Evolutionary conservation across 768 basidiomycete species (phyloP).

Genomic region (Sporobolomyces phaffii): DNA sequence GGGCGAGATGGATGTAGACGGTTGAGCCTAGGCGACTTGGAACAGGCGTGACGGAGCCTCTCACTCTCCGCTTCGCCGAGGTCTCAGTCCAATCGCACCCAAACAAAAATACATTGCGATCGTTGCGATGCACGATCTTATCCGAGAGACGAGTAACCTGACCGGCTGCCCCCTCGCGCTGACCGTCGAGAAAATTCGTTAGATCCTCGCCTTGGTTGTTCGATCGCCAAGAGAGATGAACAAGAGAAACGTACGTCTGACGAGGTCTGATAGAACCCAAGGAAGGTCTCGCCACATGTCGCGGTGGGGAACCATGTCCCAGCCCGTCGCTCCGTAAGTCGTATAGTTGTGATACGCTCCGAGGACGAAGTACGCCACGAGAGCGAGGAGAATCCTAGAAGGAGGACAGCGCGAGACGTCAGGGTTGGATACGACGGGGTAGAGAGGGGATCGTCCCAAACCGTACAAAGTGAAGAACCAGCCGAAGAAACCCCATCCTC

Average conservation of each 20-base stretch:
- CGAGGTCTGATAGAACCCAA: conserved; percentile 22
- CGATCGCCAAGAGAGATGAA: neutral
- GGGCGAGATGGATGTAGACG: conserved; percentile 9
- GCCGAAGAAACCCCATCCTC: conserved; percentile 52
- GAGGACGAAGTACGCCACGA: conserved; percentile 64
- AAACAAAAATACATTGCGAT: too few relatives aligned
- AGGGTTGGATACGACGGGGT: neutral
- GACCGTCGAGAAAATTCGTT: too few relatives aligned
- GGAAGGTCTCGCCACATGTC: conserved; percentile 27
- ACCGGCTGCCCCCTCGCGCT: too few relatives aligned
- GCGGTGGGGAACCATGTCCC: conserved; percentile 39
- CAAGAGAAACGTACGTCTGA: conserved; percentile 22
- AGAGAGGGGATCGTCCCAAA: conserved; percentile 47
- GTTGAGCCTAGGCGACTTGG: neutral
- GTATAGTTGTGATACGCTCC: conserved; percentile 85
- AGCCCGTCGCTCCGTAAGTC: conserved; percentile 74
- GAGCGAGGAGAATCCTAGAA: conserved; percentile 58
- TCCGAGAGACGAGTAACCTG: too few relatives aligned
- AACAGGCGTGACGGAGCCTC: too few relatives aligned
- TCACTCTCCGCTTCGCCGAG: too few relatives aligned
- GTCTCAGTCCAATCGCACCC: too few relatives aligned
- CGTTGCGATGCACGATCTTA: too few relatives aligned
- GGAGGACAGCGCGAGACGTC: neutral
- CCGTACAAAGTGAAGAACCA: conserved; percentile 88
- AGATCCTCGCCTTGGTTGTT: too few relatives aligned